These are phyloP conservation scores for Berkeleyomyces rouxiae DNA, from an alignment of 2,329 filamentous ascomycete species.

Conservation along the genomic window DNA sequence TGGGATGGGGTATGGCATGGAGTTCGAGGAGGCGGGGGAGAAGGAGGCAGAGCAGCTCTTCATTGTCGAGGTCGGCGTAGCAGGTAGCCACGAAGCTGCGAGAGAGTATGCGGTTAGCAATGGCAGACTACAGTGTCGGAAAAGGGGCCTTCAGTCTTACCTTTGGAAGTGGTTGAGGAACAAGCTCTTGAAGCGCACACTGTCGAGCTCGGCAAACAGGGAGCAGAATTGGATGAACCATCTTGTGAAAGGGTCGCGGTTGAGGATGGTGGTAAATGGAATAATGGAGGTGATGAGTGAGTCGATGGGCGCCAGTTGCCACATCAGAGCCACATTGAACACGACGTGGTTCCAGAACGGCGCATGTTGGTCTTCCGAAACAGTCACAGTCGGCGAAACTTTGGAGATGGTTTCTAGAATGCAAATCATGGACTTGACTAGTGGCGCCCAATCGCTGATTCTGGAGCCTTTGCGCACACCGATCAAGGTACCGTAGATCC, in stretches of 20 bases:
- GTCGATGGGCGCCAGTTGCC: slow-evolving; percentile 66
- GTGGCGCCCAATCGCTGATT: slow-evolving; percentile 51
- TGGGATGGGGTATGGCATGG: slow-evolving; percentile 35
- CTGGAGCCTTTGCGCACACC: slow-evolving; percentile 69
- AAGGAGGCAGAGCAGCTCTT: slow-evolving; percentile 52
- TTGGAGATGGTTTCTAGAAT: slow-evolving; percentile 34
- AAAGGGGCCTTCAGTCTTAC: slow-evolving; percentile 24
- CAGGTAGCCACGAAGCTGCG: slow-evolving; percentile 55
- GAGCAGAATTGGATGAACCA: slow-evolving; percentile 79
- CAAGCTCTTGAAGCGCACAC: slow-evolving; percentile 60
- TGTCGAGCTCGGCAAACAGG: slow-evolving; percentile 57
- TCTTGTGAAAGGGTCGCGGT: slow-evolving; percentile 44
- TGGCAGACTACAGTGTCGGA: neutral
- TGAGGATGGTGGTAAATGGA: slow-evolving; percentile 47
- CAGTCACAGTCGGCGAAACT: slow-evolving; percentile 20
- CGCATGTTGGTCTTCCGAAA: slow-evolving; percentile 21
- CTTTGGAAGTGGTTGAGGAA: slow-evolving; percentile 68
- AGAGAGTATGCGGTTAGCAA: neutral
- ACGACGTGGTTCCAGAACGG: slow-evolving; percentile 41
- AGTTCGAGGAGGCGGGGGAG: slow-evolving; percentile 47
- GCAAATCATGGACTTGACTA: slow-evolving; percentile 40
- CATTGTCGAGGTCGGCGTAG: slow-evolving; percentile 50
- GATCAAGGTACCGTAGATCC: slow-evolving; percentile 50
- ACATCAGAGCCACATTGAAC: slow-evolving; percentile 45
- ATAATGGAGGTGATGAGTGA: slow-evolving; percentile 54